phyloP scores from a whole-genome alignment of 2,329 filamentous ascomycete species.

The Magnaporthales sp. region DNA sequence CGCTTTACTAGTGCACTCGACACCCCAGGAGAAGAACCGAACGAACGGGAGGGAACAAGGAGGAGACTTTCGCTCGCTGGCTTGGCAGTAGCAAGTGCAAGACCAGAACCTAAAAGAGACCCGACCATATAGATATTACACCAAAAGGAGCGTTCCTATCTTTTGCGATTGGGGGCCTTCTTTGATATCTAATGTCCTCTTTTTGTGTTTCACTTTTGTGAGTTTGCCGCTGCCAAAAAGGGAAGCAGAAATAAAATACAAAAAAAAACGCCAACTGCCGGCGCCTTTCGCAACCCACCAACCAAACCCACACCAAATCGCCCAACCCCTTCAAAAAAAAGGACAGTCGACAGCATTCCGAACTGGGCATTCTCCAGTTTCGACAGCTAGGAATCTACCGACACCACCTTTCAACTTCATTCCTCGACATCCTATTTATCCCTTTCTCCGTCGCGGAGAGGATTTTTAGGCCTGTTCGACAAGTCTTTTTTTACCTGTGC shows the following conservation, averaged over 20 bases:
- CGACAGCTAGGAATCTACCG: conserved; percentile 1
- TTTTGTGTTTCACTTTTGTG: not conserved
- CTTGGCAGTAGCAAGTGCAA: not conserved
- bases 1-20: not conserved
- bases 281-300: not conserved
- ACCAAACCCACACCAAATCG: not conserved
- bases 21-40: not conserved
- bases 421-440: not conserved
- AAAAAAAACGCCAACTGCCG: not conserved
- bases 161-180: not conserved
- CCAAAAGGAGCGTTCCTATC: not conserved
- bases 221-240: conserved; percentile 1
- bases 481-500: not conserved
- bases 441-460: not conserved
- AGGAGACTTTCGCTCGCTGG: not conserved
- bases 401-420: not conserved
- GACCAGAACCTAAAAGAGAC: not conserved
- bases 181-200: not conserved
- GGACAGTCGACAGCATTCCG: not conserved
- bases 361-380: conserved; percentile 1
- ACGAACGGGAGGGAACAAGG: conserved; percentile 4
- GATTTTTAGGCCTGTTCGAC: not conserved
- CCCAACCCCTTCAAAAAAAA: not conserved
- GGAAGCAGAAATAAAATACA: not conserved
- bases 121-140: not conserved